Base-by-base conservation (phyloP, 169 alveolate genomes). In the Eimeria acervulina region DNA sequence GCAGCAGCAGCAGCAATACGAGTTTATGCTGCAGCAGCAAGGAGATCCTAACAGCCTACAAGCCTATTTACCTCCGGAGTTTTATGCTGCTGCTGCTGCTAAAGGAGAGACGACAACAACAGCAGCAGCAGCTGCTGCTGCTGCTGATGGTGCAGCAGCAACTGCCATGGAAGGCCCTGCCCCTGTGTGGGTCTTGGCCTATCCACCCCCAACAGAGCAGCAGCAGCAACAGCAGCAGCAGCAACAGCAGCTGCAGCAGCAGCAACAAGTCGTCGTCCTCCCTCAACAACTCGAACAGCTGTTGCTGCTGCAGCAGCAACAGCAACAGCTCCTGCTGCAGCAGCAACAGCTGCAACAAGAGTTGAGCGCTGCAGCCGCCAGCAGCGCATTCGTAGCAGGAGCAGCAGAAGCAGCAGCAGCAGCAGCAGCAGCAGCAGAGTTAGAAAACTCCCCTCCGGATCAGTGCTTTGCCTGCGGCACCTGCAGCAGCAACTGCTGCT, bases 1-100 rank as follows among this genome's bases (percentile, higher is more conserved):
- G 31, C 74, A 61, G 26, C 72, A 36, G 89, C 61, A 33, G 76
- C 76, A 28, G 96, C 96, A 52, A 98, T 96, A 13, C 90, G 55
- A 2, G 36, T 13, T 26, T 63, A 59, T 13, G 83, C 63, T 17
- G 94, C 78, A 63, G 66, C 55, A 36, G 42, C 83, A 31, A 72
- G 96, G 97, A 81, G 28, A 85, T 51, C 94, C 84, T 15, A 33
- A 90, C 12, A 26, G 28, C 61, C 19, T 59, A 8, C 72, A 52
- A 72, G 33, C n/a, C 5, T 26, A 33, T 72, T 23, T 26, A 31
- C 31, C 74, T 31, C 28, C 52, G 3, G 33, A 78, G 15, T 6
- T 61, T 61, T 63, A 6, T 63, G 74, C n/a, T 63, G 74, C 74
- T 63, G 74, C n/a, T 10, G 74, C 5, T 47, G 19, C 55, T 7